phyloP scores from a whole-genome alignment of 2,329 filamentous ascomycete species.

The Scedosporium minutisporum region DNA sequence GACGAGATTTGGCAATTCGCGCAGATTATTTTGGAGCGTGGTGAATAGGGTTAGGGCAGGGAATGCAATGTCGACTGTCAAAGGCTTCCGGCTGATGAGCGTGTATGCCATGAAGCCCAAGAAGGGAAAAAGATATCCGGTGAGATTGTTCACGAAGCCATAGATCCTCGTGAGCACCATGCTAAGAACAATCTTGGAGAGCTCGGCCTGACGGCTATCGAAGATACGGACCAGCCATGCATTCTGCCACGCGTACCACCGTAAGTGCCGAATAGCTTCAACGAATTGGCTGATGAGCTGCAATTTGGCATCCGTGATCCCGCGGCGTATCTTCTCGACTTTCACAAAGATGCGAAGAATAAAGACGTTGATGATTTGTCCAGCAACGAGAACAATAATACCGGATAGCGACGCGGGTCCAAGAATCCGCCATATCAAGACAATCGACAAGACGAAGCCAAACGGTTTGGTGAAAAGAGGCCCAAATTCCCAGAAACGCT shows the following conservation, averaged over 20 bases:
- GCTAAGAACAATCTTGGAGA: conserved; percentile 54
- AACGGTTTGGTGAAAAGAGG: conserved; percentile 67
- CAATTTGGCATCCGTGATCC: conserved; percentile 66
- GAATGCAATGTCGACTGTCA: conserved; percentile 77
- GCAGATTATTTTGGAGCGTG: conserved; percentile 63
- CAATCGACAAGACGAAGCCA: conserved; percentile 62
- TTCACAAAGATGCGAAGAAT: conserved; percentile 57
- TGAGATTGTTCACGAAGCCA: conserved; percentile 58
- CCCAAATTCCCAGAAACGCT: conserved; percentile 81
- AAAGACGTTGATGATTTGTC: conserved; percentile 59
- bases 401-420: conserved; percentile 72
- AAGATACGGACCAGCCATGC: conserved; percentile 64
- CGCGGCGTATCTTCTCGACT: conserved; percentile 61
- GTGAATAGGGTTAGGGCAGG: conserved; percentile 74
- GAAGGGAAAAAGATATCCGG: conserved; percentile 67
- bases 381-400: conserved; percentile 56
- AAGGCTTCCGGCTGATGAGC: conserved; percentile 52
- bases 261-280: conserved; percentile 70
- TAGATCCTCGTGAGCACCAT: conserved; percentile 55
- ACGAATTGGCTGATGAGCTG: conserved; percentile 80
- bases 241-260: conserved; percentile 76
- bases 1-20: conserved; percentile 65
- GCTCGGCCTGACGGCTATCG: conserved; percentile 55
- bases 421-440: conserved; percentile 68
- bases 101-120: conserved; percentile 78